These are phyloP conservation scores for Physcia stellaris DNA, from an alignment of 495 filamentous ascomycete genomes.

Conservation along the genomic window DNA sequence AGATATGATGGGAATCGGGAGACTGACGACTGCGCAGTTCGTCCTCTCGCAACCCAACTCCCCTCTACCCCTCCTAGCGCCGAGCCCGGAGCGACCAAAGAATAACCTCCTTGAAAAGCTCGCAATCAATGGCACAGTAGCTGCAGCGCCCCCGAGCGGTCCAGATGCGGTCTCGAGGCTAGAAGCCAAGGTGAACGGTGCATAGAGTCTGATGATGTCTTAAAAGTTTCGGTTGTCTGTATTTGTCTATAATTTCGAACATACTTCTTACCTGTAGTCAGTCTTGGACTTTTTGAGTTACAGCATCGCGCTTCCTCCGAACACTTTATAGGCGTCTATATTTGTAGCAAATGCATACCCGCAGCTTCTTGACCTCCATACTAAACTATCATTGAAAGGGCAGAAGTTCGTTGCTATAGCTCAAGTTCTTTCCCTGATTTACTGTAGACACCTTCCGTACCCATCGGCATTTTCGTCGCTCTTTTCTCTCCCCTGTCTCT, in stretches of 20 bases:
- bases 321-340: background rate
- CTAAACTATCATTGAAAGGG: background rate
- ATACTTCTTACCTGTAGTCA: background rate
- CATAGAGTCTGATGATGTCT: background rate
- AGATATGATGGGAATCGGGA: background rate
- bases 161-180: background rate
- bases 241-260: background rate
- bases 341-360: background rate
- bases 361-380: background rate
- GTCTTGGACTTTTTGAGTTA: background rate
- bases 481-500: background rate
- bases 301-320: background rate
- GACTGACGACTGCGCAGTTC: constrained; percentile 3
- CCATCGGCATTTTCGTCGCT: no score
- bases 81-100: background rate
- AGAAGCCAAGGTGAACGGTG: background rate
- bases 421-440: no score
- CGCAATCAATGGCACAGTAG: background rate
- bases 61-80: constrained; percentile 1
- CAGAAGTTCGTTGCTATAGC: no score
- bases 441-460: no score
- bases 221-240: background rate
- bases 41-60: constrained; percentile 9
- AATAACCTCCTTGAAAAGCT: background rate
- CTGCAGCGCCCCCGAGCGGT: background rate